Evolutionary conservation across 2,329 filamentous ascomycete species (phyloP).

Genomic region (Penicillium sp.): DNA sequence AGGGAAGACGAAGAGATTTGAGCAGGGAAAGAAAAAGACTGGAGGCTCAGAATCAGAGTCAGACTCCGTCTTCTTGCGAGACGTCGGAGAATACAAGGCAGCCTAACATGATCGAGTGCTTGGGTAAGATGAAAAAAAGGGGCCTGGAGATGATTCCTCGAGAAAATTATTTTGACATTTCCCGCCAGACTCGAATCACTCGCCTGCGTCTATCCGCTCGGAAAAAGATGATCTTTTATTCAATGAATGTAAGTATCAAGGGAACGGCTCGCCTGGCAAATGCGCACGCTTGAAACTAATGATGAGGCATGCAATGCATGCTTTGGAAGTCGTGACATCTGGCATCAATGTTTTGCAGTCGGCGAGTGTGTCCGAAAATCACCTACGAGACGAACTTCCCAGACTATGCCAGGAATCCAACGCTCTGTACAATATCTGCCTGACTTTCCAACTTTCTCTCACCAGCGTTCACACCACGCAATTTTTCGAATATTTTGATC

Average conservation of each 20-base stretch:
- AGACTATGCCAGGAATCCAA: constrained; percentile 20
- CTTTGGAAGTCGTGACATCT: constrained; percentile 18
- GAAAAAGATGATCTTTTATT: constrained; percentile 17
- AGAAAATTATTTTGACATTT: too few relatives aligned
- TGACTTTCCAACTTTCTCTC: constrained; percentile 25
- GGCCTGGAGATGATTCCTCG: too few relatives aligned
- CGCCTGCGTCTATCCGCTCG: not conserved
- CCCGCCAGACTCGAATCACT: not conserved
- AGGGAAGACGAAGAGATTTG: constrained; percentile 24
- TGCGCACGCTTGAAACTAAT: too few relatives aligned
- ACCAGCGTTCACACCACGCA: constrained; percentile 5
- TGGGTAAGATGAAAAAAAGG: too few relatives aligned
- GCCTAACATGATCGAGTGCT: too few relatives aligned
- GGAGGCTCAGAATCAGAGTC: not conserved
- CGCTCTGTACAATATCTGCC: constrained; percentile 25
- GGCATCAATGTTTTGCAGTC: constrained; percentile 27
- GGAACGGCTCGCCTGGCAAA: too few relatives aligned
- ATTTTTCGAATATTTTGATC: constrained; percentile 27
- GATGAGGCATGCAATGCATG: too few relatives aligned
- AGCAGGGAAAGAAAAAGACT: constrained; percentile 12
- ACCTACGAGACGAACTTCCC: constrained; percentile 17
- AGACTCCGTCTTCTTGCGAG: constrained; percentile 4
- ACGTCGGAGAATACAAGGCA: not conserved
- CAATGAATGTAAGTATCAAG: constrained; percentile 17
- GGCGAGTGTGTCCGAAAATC: constrained; percentile 17